Conservation (phyloP, 2,329 filamentous ascomycete species). For the Ascosphaera apis region DNA sequence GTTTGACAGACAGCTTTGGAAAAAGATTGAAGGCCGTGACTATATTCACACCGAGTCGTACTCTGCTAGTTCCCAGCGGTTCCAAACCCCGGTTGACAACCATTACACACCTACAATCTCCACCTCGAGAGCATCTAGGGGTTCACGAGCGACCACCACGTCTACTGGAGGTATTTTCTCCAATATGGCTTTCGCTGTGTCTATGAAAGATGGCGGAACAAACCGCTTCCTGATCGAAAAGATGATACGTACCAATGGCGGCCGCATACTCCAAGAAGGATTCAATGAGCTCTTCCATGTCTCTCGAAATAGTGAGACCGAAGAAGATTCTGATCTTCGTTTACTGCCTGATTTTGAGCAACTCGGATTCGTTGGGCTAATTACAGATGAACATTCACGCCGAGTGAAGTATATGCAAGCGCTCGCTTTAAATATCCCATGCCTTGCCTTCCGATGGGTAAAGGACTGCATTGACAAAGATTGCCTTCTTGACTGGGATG, state of each 20-base stretch:
- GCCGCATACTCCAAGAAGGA: conserved; percentile 44
- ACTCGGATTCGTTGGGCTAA: conserved; percentile 59
- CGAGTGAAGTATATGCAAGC: conserved; percentile 90
- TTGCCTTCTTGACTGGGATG: conserved; percentile 46
- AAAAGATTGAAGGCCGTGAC: conserved; percentile 18
- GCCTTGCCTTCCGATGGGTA: conserved; percentile 63
- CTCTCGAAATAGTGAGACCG: conserved; percentile 10
- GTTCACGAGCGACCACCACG: conserved; percentile 6
- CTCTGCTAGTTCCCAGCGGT: conserved; percentile 6
- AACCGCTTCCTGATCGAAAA: conserved; percentile 35
- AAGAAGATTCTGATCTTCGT: conserved; percentile 18
- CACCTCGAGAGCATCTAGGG: conserved; percentile 25
- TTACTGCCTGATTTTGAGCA: conserved; percentile 30
- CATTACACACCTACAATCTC: conserved; percentile 24
- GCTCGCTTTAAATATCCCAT: conserved; percentile 69
- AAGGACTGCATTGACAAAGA: conserved; percentile 42
- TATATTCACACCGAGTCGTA: conserved; percentile 12
- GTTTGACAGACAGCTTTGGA: conserved; percentile 24
- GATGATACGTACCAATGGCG: conserved; percentile 48
- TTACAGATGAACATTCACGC: conserved; percentile 66
- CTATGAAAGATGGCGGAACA: conserved; percentile 36
- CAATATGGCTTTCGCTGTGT: conserved; percentile 73
- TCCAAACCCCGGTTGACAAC: conserved; percentile 17
- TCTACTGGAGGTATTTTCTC: conserved; percentile 34
- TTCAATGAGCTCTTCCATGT: conserved; percentile 60